Evolutionary conservation across 176 grass and related monocot genomes (phyloP).

Genomic region (Carex pumila): DNA sequence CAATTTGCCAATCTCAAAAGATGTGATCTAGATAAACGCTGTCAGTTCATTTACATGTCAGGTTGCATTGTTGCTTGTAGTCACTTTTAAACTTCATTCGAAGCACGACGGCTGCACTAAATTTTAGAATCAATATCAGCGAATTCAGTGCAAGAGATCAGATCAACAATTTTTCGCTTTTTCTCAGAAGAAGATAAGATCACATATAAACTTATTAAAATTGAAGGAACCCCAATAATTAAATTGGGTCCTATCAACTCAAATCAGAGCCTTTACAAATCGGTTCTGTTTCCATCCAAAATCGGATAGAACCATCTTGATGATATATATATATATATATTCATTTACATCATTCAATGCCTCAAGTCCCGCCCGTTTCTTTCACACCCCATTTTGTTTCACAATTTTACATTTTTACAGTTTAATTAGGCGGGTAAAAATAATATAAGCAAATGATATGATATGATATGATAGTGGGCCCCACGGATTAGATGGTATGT

Average conservation of each 20-base stretch:
- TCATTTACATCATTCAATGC: not conserved
- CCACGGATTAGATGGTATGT: not conserved
- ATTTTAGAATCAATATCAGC: not conserved
- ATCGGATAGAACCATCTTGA: slow-evolving; percentile 3
- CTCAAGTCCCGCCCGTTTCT: not conserved
- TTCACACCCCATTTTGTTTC: slow-evolving; percentile 8
- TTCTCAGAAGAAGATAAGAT: not conserved
- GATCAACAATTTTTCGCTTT: not conserved
- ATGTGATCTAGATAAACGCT: not conserved
- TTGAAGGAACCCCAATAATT: not conserved
- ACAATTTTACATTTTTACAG: not conserved
- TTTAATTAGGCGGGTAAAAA: not conserved
- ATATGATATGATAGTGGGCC: not conserved
- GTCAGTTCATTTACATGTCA: not conserved
- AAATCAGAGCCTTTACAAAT: not conserved
- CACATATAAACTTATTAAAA: not conserved
- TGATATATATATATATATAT: not conserved
- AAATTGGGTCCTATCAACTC: not conserved
- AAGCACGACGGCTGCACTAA: not conserved
- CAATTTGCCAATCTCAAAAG: not conserved
- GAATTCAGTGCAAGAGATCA: not conserved
- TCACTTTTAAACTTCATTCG: not conserved
- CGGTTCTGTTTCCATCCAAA: not conserved
- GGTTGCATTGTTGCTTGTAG: not conserved
- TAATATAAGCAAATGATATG: slow-evolving; percentile 7